Percentiles rank a stretch among this genome's conserved stretches.
phyloP scores from a whole-genome alignment of 768 basidiomycete species.

The Cystoderma amianthinum region DNA sequence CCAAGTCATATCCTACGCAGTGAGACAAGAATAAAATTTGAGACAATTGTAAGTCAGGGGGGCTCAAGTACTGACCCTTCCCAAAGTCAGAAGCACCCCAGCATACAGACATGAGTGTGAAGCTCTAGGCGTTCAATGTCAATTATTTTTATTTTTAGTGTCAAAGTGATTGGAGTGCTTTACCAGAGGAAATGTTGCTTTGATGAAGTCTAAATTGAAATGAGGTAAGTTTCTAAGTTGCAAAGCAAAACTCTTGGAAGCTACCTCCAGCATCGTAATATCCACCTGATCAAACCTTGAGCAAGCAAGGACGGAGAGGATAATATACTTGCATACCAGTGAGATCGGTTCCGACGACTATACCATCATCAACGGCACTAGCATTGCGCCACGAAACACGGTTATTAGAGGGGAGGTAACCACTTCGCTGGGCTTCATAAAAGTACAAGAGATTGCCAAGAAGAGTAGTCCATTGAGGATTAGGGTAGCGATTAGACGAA shows the following conservation, averaged over 20 bases:
- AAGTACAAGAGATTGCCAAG: slow-evolving; percentile 82
- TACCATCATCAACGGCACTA: slow-evolving; percentile 71
- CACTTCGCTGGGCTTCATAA: slow-evolving; percentile 89
- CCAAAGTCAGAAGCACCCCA: slow-evolving; percentile 90
- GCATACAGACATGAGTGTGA: slow-evolving; percentile 77
- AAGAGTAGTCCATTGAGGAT: slow-evolving; percentile 76
- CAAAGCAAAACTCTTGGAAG: no score
- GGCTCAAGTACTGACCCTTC: slow-evolving; percentile 37
- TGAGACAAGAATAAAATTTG: slow-evolving; percentile 1
- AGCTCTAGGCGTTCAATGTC: slow-evolving; percentile 40
- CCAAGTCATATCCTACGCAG: slow-evolving; percentile 69
- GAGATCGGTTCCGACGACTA: slow-evolving; percentile 66
- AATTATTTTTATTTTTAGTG: neutral
- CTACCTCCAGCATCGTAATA: slow-evolving; percentile 93
- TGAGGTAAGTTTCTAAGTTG: no score
- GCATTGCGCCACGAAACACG: slow-evolving; percentile 87
- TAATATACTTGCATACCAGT: slow-evolving; percentile 46
- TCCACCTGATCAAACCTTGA: slow-evolving; percentile 36
- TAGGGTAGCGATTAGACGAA: slow-evolving; percentile 43
- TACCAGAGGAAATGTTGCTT: slow-evolving; percentile 81
- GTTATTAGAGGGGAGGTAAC: slow-evolving; percentile 57
- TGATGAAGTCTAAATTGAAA: slow-evolving; percentile 79
- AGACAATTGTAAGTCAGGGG: slow-evolving; percentile 2
- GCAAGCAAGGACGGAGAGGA: neutral
- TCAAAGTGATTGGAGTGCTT: slow-evolving; percentile 10